Conservation (phyloP, 164 flowering plant genomes). For the Macadamia integrifolia region DNA sequence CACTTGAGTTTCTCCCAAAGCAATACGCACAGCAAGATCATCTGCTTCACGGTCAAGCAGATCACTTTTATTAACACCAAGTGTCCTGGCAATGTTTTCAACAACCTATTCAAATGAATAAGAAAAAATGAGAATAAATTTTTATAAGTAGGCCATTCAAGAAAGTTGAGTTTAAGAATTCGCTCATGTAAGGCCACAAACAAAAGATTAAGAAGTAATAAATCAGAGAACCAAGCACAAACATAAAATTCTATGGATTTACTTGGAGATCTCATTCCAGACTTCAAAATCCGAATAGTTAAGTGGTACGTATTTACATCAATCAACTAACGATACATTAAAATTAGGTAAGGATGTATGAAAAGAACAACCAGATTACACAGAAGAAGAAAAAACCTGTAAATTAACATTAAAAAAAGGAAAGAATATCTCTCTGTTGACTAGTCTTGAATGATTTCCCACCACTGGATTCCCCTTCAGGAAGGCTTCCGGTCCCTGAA, state of each 20-base stretch:
- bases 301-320: too few relatives aligned
- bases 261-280: not conserved
- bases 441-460: too few relatives aligned
- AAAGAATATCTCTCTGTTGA: too few relatives aligned
- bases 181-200: too few relatives aligned
- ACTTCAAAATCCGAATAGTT: too few relatives aligned
- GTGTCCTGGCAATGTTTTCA: conserved; percentile 82
- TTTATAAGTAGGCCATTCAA: not conserved
- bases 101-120: conserved; percentile 48
- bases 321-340: too few relatives aligned
- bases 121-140: not conserved
- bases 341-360: too few relatives aligned
- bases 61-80: conserved; percentile 82
- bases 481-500: too few relatives aligned
- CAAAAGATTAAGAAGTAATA: not conserved
- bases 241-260: not conserved
- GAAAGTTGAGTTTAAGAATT: not conserved
- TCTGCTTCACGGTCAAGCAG: conserved; percentile 78
- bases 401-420: too few relatives aligned
- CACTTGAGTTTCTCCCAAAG: conserved; percentile 88
- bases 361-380: too few relatives aligned
- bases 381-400: too few relatives aligned
- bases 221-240: not conserved
- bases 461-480: too few relatives aligned
- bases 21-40: conserved; percentile 90